These are phyloP conservation scores for Cladosporium velox DNA, from an alignment of 2,329 filamentous ascomycete genomes.

Conservation along the genomic window DNA sequence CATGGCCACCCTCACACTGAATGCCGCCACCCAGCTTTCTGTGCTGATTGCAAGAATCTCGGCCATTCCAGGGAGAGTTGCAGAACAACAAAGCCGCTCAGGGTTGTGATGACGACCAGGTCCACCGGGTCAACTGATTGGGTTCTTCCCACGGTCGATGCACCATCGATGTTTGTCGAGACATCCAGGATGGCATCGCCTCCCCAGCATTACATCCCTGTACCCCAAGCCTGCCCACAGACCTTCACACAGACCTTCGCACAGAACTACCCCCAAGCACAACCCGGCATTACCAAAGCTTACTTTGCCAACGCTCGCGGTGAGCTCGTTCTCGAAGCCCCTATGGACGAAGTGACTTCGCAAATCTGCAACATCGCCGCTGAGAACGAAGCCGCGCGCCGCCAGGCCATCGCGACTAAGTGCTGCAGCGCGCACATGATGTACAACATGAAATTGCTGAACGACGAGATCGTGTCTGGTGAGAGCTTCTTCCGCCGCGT, in stretches of 20 bases:
- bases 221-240: background rate
- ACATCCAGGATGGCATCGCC: background rate
- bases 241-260: background rate
- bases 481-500: background rate
- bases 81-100: background rate
- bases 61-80: background rate
- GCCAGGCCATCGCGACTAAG: background rate
- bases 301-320: background rate
- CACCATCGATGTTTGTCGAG: background rate
- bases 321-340: background rate
- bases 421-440: background rate
- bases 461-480: background rate
- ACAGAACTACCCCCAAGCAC: background rate
- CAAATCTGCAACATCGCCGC: background rate
- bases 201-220: background rate
- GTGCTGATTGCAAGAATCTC: background rate
- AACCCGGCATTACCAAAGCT: background rate
- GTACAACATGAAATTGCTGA: background rate
- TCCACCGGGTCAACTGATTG: background rate
- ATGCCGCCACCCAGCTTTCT: conserved; percentile 12
- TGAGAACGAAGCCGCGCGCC: background rate
- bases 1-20: background rate
- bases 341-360: background rate
- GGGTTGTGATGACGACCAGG: background rate
- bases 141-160: background rate